Evolutionary conservation across 345 rosid genomes (phyloP), one percentile per base, ranked within the genome.

Genomic region (Microcos paniculata): DNA sequence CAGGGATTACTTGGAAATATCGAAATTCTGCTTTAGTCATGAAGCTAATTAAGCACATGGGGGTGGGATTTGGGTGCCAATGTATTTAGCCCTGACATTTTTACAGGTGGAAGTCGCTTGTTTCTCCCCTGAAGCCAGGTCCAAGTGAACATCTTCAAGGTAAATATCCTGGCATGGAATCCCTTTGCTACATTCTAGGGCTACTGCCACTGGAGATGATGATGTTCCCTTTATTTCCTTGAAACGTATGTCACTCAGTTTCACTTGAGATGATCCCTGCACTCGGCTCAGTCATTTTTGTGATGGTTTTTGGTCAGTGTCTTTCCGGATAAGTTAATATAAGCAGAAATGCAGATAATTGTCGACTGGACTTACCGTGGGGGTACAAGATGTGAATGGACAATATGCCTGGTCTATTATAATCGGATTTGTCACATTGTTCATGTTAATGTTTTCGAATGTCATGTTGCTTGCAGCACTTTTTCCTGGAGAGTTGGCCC

Each of bases 401-500:
- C 90, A 88, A 62, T 87, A 90, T 61, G 89, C 70, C 76, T 87
- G 91, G 75, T 85, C 88, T 13, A 88, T 88, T 40, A 87, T 85
- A 57, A 88, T 90, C 0, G 89, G 94, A 76, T 87, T 90, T 28
- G 76, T 79, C 43, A 85, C 92, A 26, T 84, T 82, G 45, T 81
- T 71, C 90, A 90, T 87, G 4, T 74, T 48, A 51, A 90, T 85
- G 79, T 88, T 84, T 67, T 85, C 77, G 61, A 88, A 87, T 24
- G 87, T 86, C 86, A 90, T 86, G 67, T 88, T 85, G 38, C 89
- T 83, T n/a, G 91, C 94, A 18, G 83, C 58, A 51, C 90, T 86
- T 77, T 79, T 67, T 55, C 87, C 84, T 2, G 85, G 88, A 38
- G 90, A 91, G 62, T 85, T 61, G 9, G 90, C 87, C 92, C 91